These are phyloP conservation scores for Diaporthe sp. DNA, from an alignment of 2,329 filamentous ascomycete species.

Conservation along the genomic window DNA sequence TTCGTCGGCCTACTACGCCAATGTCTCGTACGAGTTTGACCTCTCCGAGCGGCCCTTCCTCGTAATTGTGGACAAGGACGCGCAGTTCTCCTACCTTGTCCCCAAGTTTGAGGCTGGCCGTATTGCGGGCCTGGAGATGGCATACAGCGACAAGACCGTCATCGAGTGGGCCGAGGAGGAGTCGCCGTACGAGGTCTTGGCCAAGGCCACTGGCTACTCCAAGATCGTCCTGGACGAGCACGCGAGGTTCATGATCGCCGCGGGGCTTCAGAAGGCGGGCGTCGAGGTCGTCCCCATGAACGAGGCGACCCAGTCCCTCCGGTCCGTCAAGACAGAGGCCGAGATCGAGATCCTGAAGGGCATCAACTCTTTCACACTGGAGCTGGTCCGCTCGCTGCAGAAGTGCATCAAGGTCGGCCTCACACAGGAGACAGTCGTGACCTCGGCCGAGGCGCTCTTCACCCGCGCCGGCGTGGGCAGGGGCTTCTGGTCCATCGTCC, in stretches of 20 bases:
- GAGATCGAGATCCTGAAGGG: conserved; percentile 42
- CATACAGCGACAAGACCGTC: conserved; percentile 40
- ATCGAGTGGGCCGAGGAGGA: conserved; percentile 43
- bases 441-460: conserved; percentile 39
- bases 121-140: conserved; percentile 43
- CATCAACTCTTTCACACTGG: conserved; percentile 43
- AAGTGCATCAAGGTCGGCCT: conserved; percentile 40
- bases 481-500: conserved; percentile 43
- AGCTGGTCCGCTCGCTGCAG: conserved; percentile 42
- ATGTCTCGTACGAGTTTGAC: conserved; percentile 38
- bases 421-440: conserved; percentile 41
- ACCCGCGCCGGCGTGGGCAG: conserved; percentile 40
- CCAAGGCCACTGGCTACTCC: conserved; percentile 35
- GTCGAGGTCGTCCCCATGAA: conserved; percentile 44
- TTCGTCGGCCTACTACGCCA: conserved; percentile 40
- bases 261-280: conserved; percentile 40
- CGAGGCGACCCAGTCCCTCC: conserved; percentile 39
- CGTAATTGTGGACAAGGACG: conserved; percentile 40
- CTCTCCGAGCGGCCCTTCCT: conserved; percentile 45
- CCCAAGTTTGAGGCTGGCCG: conserved; percentile 44
- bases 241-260: conserved; percentile 43
- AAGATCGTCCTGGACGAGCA: conserved; percentile 45
- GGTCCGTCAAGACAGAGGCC: conserved; percentile 42
- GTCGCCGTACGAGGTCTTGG: conserved; percentile 41
- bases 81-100: conserved; percentile 43